Percentiles rank a stretch among this genome's conserved stretches.
Evolutionary conservation across 176 grass and related monocot genomes (phyloP).

Genomic region (Eleusine coracana): DNA sequence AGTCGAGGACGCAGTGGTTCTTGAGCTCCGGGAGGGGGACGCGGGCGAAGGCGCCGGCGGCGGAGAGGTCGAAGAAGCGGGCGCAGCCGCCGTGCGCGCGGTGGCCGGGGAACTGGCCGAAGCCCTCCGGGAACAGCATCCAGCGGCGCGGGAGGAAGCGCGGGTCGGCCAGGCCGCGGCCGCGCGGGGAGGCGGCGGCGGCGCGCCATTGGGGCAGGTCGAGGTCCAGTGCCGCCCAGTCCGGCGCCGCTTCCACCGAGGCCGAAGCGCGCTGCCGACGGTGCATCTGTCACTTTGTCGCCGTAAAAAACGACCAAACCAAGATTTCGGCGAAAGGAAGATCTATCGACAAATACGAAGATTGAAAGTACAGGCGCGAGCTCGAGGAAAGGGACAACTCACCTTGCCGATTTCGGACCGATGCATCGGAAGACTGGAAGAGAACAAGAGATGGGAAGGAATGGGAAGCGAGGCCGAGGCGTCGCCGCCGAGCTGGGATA

Average conservation of each 20-base stretch:
- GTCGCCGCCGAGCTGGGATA: too few relatives aligned
- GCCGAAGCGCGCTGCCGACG: too few relatives aligned
- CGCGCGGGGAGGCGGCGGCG: conserved; percentile 22
- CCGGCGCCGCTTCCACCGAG: not conserved
- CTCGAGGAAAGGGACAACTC: too few relatives aligned
- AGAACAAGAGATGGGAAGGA: too few relatives aligned
- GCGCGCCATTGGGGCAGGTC: conserved; percentile 15
- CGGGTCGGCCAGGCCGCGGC: not conserved
- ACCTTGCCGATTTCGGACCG: too few relatives aligned
- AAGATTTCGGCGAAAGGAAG: too few relatives aligned
- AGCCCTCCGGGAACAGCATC: conserved; percentile 35
- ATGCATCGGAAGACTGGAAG: too few relatives aligned
- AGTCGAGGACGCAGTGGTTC: conserved; percentile 35
- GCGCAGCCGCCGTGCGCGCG: not conserved
- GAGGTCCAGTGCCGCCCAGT: conserved; percentile 6
- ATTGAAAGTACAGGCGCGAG: too few relatives aligned
- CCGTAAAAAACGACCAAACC: too few relatives aligned
- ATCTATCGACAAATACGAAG: too few relatives aligned
- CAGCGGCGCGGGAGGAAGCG: conserved; percentile 24
- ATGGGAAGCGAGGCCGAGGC: too few relatives aligned
- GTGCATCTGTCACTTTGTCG: too few relatives aligned
- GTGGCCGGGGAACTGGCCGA: conserved; percentile 26
- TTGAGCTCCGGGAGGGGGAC: conserved; percentile 20
- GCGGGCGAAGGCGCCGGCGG: conserved; percentile 21
- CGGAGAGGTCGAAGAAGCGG: conserved; percentile 30